These are phyloP conservation scores for Wickerhamomyces sp. DNA, from an alignment of 1,139 yeast species.

Conservation along the genomic window DNA sequence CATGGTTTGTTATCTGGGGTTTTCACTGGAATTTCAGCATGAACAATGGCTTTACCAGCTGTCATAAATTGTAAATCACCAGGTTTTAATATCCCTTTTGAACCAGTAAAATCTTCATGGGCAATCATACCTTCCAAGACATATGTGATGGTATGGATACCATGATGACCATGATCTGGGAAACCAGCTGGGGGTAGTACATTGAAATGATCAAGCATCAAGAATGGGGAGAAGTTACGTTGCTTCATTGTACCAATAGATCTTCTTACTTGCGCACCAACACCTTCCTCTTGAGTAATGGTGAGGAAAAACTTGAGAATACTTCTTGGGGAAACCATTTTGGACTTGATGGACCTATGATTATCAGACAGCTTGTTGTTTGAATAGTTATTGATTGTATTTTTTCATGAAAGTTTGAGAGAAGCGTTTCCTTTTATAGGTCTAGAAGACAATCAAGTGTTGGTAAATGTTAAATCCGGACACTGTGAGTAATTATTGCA, in stretches of 20 bases:
- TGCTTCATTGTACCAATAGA: constrained; percentile 67
- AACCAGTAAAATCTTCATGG: constrained; percentile 90
- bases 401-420: no score
- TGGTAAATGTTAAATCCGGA: not conserved
- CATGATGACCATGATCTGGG: constrained; percentile 92
- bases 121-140: constrained; percentile 73
- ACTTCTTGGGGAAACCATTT: constrained; percentile 28
- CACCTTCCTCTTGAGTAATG: constrained; percentile 79
- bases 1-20: constrained; percentile 52
- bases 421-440: not conserved
- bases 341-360: not conserved
- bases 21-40: constrained; percentile 79
- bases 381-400: not conserved
- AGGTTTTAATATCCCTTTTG: constrained; percentile 68
- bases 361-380: not conserved
- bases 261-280: constrained; percentile 79
- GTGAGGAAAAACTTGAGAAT: constrained; percentile 60
- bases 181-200: constrained; percentile 68
- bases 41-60: constrained; percentile 87
- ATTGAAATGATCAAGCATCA: constrained; percentile 77
- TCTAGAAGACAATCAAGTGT: no score
- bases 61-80: constrained; percentile 96
- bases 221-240: constrained; percentile 77
- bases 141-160: constrained; percentile 84
- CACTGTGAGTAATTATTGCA: no score